A percentile compares a stretch with the other conserved stretches of the same genome.
These are phyloP conservation scores for Ganoderma sinense DNA, from an alignment of 1,284 basidiomycete genomes.

Conservation along the genomic window DNA sequence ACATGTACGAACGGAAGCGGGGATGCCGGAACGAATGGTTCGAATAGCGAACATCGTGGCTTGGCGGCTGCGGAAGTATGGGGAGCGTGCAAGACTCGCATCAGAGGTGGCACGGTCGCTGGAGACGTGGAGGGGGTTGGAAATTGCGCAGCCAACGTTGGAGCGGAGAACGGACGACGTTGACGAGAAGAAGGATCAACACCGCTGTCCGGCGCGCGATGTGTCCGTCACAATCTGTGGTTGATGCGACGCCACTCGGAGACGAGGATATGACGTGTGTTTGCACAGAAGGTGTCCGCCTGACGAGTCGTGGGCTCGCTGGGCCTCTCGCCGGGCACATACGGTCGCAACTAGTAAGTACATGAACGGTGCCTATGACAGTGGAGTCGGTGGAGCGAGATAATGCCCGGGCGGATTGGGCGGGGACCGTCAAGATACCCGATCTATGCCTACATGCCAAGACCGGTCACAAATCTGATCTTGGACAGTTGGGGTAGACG, in stretches of 20 bases:
- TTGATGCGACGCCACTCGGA: conserved; percentile 1
- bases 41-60: not conserved
- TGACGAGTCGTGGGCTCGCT: not conserved
- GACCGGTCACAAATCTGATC: not conserved
- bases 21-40: not conserved
- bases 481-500: not conserved
- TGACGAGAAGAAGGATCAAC: not conserved
- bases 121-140: not conserved
- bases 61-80: not conserved
- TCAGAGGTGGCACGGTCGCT: not conserved
- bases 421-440: not conserved
- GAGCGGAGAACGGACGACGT: not conserved
- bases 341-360: not conserved
- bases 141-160: not conserved
- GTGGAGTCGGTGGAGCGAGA: not conserved
- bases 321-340: not conserved
- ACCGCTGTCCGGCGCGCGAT: not conserved
- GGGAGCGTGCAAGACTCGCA: not conserved
- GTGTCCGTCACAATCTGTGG: not conserved
- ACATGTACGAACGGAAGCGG: not conserved
- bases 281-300: not conserved
- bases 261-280: not conserved
- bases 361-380: not conserved
- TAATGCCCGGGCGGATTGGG: not conserved
- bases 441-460: not conserved